These are phyloP conservation scores for Meyerozyma elateridarum DNA, from an alignment of 1,139 yeast species.

Conservation along the genomic window DNA sequence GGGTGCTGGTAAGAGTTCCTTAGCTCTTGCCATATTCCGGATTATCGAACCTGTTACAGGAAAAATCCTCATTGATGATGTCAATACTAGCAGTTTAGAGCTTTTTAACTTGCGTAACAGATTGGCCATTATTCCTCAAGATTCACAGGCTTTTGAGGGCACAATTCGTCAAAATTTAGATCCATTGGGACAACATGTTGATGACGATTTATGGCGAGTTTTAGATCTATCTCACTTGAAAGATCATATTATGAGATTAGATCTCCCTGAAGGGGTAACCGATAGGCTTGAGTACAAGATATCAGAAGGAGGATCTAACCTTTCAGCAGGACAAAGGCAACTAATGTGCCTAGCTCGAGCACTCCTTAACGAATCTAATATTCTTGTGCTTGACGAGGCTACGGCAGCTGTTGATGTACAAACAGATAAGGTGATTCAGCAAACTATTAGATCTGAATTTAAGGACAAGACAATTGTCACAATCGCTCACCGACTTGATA, in stretches of 20 bases:
- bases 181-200: conserved; percentile 48
- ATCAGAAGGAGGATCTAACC: conserved; percentile 66
- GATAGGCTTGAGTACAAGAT: conserved; percentile 41
- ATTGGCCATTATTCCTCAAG: conserved; percentile 65
- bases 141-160: conserved; percentile 64
- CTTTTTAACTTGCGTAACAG: conserved; percentile 49
- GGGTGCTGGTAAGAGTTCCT: conserved; percentile 79
- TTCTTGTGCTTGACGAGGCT: conserved; percentile 75
- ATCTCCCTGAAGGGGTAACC: conserved; percentile 16
- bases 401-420: conserved; percentile 83
- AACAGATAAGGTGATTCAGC: conserved; percentile 71
- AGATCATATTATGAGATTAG: conserved; percentile 37
- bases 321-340: conserved; percentile 78
- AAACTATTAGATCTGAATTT: conserved; percentile 64
- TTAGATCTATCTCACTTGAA: conserved; percentile 50
- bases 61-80: conserved; percentile 43
- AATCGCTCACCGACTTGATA: conserved; percentile 79
- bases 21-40: conserved; percentile 69
- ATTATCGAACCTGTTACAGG: conserved; percentile 64
- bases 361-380: conserved; percentile 51
- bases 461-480: conserved; percentile 66
- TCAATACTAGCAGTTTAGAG: conserved; percentile 43
- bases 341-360: conserved; percentile 74
- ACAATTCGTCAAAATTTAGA: conserved; percentile 57
- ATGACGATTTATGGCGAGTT: conserved; percentile 52